phyloP scores from a whole-genome alignment of 768 basidiomycete genomes.

The Hericium rajendrae region DNA sequence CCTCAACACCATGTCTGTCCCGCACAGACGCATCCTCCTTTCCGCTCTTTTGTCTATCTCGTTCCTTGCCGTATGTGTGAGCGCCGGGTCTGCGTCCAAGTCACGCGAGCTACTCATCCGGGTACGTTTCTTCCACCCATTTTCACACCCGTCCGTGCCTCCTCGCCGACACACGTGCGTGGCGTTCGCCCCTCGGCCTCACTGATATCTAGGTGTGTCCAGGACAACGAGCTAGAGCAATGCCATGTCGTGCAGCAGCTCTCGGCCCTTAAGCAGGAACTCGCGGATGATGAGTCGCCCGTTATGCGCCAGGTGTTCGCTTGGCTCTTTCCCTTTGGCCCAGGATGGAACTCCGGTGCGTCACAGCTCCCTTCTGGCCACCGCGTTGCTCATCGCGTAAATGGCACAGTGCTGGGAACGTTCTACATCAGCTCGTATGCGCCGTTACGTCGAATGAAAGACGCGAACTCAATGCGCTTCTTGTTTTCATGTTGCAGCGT shows the following conservation, averaged over 20 bases:
- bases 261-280: constrained; percentile 45
- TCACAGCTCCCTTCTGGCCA: neutral
- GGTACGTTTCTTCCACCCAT: constrained; percentile 3
- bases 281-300: constrained; percentile 60
- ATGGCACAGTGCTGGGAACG: constrained; percentile 61
- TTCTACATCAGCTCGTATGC: constrained; percentile 96
- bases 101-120: constrained; percentile 5
- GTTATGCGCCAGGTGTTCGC: constrained; percentile 73
- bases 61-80: constrained; percentile 1
- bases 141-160: constrained; percentile 16
- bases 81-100: neutral
- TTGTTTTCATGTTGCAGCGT: constrained; percentile 38
- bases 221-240: constrained; percentile 37
- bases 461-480: constrained; percentile 10
- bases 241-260: constrained; percentile 37
- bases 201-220: neutral
- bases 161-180: neutral
- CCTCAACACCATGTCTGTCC: neutral
- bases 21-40: neutral
- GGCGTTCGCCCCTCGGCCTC: neutral
- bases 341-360: constrained; percentile 74
- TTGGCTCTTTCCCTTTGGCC: constrained; percentile 82
- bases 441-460: neutral
- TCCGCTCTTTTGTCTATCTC: constrained; percentile 8
- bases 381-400: neutral